phyloP scores from a whole-genome alignment of 139 green algal species.

The Chlamydomonas eustigma region DNA sequence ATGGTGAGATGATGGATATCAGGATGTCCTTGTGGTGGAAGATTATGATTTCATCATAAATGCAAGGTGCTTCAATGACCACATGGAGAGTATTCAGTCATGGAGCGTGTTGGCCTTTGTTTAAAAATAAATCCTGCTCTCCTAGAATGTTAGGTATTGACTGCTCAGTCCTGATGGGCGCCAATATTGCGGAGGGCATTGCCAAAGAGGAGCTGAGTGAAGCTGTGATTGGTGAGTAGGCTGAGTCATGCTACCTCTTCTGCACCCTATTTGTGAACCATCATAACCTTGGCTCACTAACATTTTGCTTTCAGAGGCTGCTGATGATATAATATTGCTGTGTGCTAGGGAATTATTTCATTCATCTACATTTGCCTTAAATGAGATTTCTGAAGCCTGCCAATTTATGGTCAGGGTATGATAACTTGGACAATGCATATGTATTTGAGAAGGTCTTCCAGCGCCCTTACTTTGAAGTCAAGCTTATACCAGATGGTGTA shows the following conservation, averaged over 20 bases:
- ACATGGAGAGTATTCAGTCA: too few relatives aligned
- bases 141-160: constrained; percentile 57
- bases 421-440: constrained; percentile 5
- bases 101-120: too few relatives aligned
- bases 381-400: not conserved
- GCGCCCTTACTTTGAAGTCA: constrained; percentile 47
- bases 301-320: too few relatives aligned
- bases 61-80: too few relatives aligned
- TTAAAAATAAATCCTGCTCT: too few relatives aligned
- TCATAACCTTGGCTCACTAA: too few relatives aligned
- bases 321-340: too few relatives aligned
- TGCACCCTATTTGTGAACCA: too few relatives aligned
- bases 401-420: constrained; percentile 5
- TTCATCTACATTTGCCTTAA: not conserved
- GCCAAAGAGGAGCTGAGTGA: constrained; percentile 61
- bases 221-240: constrained; percentile 65
- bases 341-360: not conserved
- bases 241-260: too few relatives aligned
- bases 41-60: too few relatives aligned
- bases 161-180: constrained; percentile 75
- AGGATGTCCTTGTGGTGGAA: too few relatives aligned
- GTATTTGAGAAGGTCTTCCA: constrained; percentile 17
- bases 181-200: constrained; percentile 66
- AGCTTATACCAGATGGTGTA: constrained; percentile 45
- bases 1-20: too few relatives aligned